Percentiles rank a stretch among this genome's conserved stretches.
phyloP scores from a whole-genome alignment of 148 eudicot species.

The Cornus florida region DNA sequence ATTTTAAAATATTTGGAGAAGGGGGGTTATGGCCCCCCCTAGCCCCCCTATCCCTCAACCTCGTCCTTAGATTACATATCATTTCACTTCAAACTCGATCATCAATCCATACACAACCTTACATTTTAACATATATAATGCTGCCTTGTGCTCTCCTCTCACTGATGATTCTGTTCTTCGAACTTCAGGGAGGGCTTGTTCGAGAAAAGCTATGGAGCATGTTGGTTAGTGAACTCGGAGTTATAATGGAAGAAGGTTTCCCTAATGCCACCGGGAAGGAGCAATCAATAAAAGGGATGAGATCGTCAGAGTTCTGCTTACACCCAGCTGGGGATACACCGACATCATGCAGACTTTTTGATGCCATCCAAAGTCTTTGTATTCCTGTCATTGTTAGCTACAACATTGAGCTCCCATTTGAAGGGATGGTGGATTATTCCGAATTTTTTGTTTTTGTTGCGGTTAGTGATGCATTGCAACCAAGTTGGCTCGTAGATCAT shows the following conservation, averaged over 20 bases:
- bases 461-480: constrained; percentile 66
- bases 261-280: constrained; percentile 95
- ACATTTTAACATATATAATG: too few species aligned
- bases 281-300: constrained; percentile 90
- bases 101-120: too few species aligned
- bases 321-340: constrained; percentile 99
- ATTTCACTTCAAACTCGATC: too few species aligned
- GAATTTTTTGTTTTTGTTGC: constrained; percentile 78
- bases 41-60: too few species aligned
- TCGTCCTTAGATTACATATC: too few species aligned
- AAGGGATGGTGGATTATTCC: constrained; percentile 86
- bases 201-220: constrained; percentile 88
- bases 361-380: constrained; percentile 93
- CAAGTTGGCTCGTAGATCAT: constrained; percentile 74
- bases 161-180: background rate
- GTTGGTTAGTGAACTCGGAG: constrained; percentile 61
- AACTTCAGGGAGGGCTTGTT: constrained; percentile 71
- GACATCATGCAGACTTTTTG: constrained; percentile 95
- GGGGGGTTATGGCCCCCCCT: too few species aligned
- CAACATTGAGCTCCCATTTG: constrained; percentile 83
- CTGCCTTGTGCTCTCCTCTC: too few species aligned
- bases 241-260: constrained; percentile 95
- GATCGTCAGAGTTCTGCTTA: constrained; percentile 84
- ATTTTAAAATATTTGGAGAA: too few species aligned
- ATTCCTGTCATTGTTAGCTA: constrained; percentile 90